Conservation (phyloP, 108 stramenopile species). For the Pseudonitzschia multiseries region DNA sequence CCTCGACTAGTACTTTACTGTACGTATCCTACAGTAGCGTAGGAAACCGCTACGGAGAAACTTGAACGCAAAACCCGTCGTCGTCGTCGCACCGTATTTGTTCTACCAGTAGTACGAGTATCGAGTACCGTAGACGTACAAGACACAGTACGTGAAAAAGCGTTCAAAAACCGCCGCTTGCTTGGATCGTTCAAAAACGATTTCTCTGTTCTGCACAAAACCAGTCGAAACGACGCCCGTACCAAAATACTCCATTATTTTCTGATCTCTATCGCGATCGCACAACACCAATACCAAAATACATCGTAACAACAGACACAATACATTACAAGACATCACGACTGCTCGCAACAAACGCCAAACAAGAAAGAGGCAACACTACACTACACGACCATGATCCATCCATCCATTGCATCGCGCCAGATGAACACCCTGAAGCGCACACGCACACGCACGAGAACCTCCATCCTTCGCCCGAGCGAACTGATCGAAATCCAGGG, state of each 20-base stretch:
- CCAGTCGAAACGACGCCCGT: background rate
- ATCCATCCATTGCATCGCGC: slow-evolving; percentile 3
- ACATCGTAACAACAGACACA: background rate
- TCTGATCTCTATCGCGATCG: too few species aligned
- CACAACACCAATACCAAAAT: background rate
- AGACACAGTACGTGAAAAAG: background rate
- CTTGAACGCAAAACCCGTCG: background rate
- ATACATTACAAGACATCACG: background rate
- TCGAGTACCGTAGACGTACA: too few species aligned
- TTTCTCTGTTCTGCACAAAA: background rate
- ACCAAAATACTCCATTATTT: background rate
- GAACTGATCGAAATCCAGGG: slow-evolving; percentile 20
- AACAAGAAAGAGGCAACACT: background rate
- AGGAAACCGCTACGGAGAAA: too few species aligned
- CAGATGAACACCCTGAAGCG: slow-evolving; percentile 11
- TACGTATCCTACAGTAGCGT: too few species aligned
- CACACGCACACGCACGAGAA: slow-evolving; percentile 6
- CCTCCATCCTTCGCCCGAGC: slow-evolving; percentile 9
- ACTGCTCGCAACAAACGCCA: background rate
- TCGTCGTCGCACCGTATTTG: too few species aligned
- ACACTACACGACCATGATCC: background rate
- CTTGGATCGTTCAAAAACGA: background rate
- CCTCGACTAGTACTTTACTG: too few species aligned
- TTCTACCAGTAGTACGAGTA: too few species aligned
- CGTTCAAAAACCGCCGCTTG: background rate